Base-by-base conservation (phyloP, 2,329 filamentous ascomycete genomes). In the Ophiobolus disseminans region DNA sequence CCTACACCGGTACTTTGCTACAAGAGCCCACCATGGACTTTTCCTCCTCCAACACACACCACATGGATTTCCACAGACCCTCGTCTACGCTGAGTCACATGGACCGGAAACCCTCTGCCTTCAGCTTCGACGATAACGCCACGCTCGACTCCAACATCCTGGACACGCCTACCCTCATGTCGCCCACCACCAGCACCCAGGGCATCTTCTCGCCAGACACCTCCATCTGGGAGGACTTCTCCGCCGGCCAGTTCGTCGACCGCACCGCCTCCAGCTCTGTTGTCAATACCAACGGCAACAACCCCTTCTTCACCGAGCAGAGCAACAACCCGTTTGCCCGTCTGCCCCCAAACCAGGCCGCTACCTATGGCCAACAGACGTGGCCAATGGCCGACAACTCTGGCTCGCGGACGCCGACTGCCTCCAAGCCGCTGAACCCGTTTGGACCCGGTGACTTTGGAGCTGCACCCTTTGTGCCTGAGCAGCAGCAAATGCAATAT, bases 331-430 rank as follows among this genome's bases (percentile, higher is more conserved):
- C 84, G 40, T 92, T 89, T 76, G 82, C 86, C 76, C 84, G 85
- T 50, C 78, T 87, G 53, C 78, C 79, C 19, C 70, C 77, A 30
- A 73, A 76, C 49, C 78, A 79, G 55, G 72, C 75, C 53, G 74
- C 65, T 68, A 70, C 68, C 55, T 76, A 80, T 55, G 73, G 73
- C 48, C 79, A 81, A 59, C 77, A 78, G 55, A 70, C 75, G 53
- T 92, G 89, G 88, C 78, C 85, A 40, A 80, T 75, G 34, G 32
- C 86, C 69, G 81, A 85, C 60, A 79, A 78, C 62, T 89, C 88
- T 20, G 88, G 85, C 42, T 84, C 89, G 54, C 87, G 85, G 72
- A 93, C 90, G 5, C 88, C 89, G 13, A 84, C 91, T 53, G 86
- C 85, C 53, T 79, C 84, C 56, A 91, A 89, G 67, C 86, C 85